A percentile compares a stretch with the other conserved stretches of the same genome.
Evolutionary conservation across 192 early-diverging fungal species (phyloP).

Genomic region (Linderina pennispora): DNA sequence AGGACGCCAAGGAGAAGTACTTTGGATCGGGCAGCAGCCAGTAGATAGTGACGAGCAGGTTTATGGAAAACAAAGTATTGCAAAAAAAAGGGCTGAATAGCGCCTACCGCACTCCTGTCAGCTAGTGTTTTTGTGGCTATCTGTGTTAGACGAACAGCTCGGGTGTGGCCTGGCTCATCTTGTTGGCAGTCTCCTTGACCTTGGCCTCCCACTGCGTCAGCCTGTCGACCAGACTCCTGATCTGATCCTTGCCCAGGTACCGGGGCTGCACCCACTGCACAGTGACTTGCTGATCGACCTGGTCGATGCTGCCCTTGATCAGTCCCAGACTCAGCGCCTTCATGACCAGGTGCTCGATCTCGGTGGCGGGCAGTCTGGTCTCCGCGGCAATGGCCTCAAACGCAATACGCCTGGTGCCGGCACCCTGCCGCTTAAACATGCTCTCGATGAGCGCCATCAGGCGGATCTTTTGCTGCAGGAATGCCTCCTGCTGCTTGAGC

Average conservation of each 20-base stretch:
- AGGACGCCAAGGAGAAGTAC: conserved; percentile 36
- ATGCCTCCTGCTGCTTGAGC: conserved; percentile 64
- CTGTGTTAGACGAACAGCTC: conserved; percentile 45
- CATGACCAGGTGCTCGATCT: conserved; percentile 98
- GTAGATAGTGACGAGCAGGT: background rate
- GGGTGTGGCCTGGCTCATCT: conserved; percentile 34
- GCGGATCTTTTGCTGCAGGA: conserved; percentile 92
- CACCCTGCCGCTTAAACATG: conserved; percentile 72
- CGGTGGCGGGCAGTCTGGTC: conserved; percentile 48
- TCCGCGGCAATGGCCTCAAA: conserved; percentile 80
- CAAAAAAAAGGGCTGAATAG: no score
- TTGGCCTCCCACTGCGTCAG: conserved; percentile 81
- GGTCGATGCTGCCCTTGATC: conserved; percentile 91
- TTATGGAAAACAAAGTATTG: background rate
- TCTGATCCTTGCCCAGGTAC: conserved; percentile 86
- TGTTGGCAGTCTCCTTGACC: conserved; percentile 53
- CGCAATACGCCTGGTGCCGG: conserved; percentile 64
- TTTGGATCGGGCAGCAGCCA: conserved; percentile 1
- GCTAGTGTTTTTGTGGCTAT: no score
- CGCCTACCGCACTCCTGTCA: no score
- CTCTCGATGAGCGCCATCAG: conserved; percentile 95
- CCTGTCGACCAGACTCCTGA: conserved; percentile 72
- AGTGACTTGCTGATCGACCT: conserved; percentile 81
- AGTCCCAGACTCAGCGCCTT: conserved; percentile 91
- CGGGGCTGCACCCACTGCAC: conserved; percentile 99